Percentiles rank a stretch among this genome's conserved stretches.
Evolutionary conservation across 495 filamentous ascomycete genomes (phyloP).

Genomic region (Aspergillus diversus): DNA sequence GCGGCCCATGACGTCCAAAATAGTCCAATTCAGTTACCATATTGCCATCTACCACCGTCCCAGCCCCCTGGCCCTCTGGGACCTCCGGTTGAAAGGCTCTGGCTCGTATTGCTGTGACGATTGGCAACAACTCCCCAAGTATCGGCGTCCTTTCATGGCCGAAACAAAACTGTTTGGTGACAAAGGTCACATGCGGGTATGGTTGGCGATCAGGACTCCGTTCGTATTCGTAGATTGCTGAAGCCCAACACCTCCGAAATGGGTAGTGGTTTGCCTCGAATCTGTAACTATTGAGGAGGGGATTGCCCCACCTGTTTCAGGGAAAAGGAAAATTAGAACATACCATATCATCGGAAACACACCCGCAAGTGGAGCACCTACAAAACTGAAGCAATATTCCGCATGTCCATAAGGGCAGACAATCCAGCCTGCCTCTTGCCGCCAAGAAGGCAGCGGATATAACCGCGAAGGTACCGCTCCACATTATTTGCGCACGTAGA

Average conservation of each 20-base stretch:
- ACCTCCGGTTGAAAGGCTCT: not conserved
- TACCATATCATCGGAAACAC: not conserved
- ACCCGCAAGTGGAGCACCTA: not conserved
- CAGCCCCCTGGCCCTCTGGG: not conserved
- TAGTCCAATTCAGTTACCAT: not conserved
- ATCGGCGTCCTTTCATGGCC: not conserved
- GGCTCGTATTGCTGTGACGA: not conserved
- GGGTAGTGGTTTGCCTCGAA: not conserved
- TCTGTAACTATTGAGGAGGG: not conserved
- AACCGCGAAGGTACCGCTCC: not conserved
- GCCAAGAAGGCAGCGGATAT: not conserved
- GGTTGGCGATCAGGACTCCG: not conserved
- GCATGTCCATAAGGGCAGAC: not conserved
- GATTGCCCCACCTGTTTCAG: not conserved
- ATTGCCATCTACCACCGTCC: not conserved
- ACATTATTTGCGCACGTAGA: not conserved
- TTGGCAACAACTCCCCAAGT: not conserved
- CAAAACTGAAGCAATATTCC: not conserved
- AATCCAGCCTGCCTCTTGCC: not conserved
- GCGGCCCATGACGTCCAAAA: not conserved
- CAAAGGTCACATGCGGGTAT: not conserved
- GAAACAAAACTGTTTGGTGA: not conserved
- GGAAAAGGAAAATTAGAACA: not conserved
- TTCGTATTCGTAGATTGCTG: not conserved
- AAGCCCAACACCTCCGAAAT: not conserved